Conservation (phyloP, 768 basidiomycete genomes). For the Coprinopsis strossmayeri region DNA sequence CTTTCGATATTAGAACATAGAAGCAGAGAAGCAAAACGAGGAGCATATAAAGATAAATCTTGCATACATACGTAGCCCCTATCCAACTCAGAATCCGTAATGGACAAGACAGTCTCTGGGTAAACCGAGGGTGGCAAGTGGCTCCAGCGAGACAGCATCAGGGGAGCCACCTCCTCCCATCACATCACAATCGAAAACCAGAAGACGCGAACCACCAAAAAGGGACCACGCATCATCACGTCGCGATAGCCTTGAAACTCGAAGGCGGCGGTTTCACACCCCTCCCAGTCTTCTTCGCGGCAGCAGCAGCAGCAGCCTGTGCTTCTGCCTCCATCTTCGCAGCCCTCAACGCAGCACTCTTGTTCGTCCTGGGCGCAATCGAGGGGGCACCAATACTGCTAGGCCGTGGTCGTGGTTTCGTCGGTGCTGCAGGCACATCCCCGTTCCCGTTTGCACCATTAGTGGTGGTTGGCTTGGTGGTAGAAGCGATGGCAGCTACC, state of each 20-base stretch:
- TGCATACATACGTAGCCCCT: no score
- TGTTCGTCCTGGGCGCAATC: slow-evolving; percentile 66
- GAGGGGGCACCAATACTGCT: slow-evolving; percentile 53
- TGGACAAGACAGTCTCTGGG: no score
- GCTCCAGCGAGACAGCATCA: no score
- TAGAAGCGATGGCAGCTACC: background rate
- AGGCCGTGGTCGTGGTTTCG: slow-evolving; percentile 42
- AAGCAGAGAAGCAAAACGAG: no score
- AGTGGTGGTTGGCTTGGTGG: slow-evolving; percentile 6
- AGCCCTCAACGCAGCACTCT: slow-evolving; percentile 62
- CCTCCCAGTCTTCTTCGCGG: slow-evolving; percentile 28
- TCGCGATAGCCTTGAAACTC: slow-evolving; percentile 34
- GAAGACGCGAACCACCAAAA: no score
- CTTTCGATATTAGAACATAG: no score
- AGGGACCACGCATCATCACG: slow-evolving; percentile 8
- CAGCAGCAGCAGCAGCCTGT: slow-evolving; percentile 36
- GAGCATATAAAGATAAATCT: no score
- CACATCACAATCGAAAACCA: no score
- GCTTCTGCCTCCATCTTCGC: slow-evolving; percentile 59
- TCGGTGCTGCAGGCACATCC: slow-evolving; percentile 14
- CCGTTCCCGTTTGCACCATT: slow-evolving; percentile 3
- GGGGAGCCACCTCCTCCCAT: no score
- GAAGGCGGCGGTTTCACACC: slow-evolving; percentile 27
- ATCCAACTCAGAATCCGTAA: no score
- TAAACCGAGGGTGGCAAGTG: no score